A percentile compares a stretch with the other conserved stretches of the same genome.
Conservation (phyloP, 2,329 filamentous ascomycete genomes). For the Penicillium sp. region DNA sequence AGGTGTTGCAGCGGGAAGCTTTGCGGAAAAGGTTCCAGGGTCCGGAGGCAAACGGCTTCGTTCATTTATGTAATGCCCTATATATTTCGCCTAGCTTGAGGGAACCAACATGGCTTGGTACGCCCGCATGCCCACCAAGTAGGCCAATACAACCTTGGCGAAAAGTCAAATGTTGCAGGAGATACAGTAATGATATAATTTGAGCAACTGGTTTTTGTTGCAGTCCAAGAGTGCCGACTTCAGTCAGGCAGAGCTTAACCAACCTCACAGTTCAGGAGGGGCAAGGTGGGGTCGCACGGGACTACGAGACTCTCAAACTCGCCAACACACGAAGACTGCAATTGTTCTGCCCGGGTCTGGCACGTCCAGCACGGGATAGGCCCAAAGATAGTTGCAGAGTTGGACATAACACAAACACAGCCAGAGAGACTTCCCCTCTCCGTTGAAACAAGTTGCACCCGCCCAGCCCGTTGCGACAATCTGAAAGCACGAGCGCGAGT, state of each 20-base stretch:
- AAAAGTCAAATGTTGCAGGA: not conserved
- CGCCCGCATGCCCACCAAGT: too few species aligned
- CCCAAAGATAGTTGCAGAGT: too few species aligned
- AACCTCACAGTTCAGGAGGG: not conserved
- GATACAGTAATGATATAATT: not conserved
- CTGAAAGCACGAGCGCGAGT: not conserved
- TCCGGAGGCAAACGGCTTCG: too few species aligned
- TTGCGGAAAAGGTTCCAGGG: not conserved
- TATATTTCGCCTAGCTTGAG: too few species aligned
- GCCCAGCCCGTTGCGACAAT: not conserved
- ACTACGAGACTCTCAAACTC: slow-evolving; percentile 19
- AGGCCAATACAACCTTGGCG: too few species aligned
- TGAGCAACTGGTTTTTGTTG: too few species aligned
- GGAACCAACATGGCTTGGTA: too few species aligned
- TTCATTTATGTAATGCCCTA: too few species aligned
- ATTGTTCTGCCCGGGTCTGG: slow-evolving; percentile 4
- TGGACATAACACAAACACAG: not conserved
- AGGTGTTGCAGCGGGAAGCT: not conserved
- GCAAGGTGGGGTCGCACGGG: slow-evolving; percentile 21
- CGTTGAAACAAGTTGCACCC: not conserved
- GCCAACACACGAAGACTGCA: slow-evolving; percentile 17
- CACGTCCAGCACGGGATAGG: not conserved
- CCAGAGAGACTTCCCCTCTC: too few species aligned
- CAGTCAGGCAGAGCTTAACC: not conserved
- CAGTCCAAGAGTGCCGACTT: too few species aligned